phyloP scores from a whole-genome alignment of 176 grass and related monocot genomes.

The Areca catechu region DNA sequence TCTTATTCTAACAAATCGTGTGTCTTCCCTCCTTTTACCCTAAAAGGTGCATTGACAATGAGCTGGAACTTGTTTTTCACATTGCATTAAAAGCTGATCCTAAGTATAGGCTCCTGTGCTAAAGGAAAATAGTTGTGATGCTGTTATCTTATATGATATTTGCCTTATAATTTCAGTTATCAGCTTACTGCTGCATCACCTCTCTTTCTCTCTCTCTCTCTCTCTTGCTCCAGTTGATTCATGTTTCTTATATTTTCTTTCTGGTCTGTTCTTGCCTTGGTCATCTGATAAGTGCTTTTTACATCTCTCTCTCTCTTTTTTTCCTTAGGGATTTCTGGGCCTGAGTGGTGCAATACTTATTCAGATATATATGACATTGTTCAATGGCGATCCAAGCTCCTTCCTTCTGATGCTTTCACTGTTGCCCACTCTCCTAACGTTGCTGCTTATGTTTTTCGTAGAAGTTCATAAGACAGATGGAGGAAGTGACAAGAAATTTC shows the following conservation, averaged over 20 bases:
- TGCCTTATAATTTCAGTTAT: too few species aligned
- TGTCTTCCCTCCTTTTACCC: too few species aligned
- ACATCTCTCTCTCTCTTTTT: conserved; percentile 11
- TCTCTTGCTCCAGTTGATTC: background rate
- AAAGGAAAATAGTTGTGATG: too few species aligned
- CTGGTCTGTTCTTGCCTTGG: background rate
- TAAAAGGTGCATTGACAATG: too few species aligned
- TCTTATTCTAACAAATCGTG: too few species aligned
- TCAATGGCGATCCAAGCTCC: conserved; percentile 30
- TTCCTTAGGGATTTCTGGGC: conserved; percentile 69
- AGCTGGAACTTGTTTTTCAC: too few species aligned
- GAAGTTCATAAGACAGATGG: conserved; percentile 26
- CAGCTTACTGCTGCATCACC: too few species aligned
- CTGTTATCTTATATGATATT: too few species aligned
- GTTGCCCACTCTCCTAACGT: conserved; percentile 46
- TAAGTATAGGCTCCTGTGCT: too few species aligned
- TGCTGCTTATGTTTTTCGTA: conserved; percentile 66
- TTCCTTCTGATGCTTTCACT: conserved; percentile 79
- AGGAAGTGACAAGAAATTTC: conserved; percentile 54
- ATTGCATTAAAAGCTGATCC: too few species aligned
- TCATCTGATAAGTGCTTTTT: background rate
- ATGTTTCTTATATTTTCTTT: background rate
- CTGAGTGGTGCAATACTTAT: conserved; percentile 83
- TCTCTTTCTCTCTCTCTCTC: too few species aligned
- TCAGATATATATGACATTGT: conserved; percentile 41